Conservation (phyloP, 1,139 yeast genomes). For the Taiozyma sp. region DNA sequence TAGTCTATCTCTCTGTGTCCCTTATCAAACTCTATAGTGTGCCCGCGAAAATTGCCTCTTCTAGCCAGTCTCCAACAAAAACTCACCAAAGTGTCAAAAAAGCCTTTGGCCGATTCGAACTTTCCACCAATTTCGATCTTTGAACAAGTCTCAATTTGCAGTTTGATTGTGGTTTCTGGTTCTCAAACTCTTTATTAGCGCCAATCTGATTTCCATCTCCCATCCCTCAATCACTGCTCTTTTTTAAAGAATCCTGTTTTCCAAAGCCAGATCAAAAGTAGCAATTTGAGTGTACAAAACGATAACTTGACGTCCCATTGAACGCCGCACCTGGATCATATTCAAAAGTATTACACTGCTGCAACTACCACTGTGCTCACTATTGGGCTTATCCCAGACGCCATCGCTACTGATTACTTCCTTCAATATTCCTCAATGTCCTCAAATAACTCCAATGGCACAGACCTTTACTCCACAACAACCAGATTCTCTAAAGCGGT, state of each 20-base stretch:
- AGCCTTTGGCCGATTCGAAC: background rate
- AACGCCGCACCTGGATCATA: background rate
- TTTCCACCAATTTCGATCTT: background rate
- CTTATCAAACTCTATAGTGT: too few species aligned
- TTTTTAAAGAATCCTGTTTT: too few species aligned
- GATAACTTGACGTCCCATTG: background rate
- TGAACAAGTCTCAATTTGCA: background rate
- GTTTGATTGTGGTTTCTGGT: background rate
- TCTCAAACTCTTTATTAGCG: background rate
- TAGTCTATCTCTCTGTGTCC: too few species aligned
- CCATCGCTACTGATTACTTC: background rate
- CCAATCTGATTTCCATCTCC: too few species aligned
- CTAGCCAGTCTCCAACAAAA: background rate
- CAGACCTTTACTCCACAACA: slow-evolving; percentile 24
- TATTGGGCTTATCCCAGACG: background rate
- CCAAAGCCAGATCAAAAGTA: background rate
- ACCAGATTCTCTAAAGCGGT: slow-evolving; percentile 33
- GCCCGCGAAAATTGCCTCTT: too few species aligned
- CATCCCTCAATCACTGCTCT: too few species aligned
- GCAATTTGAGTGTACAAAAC: background rate
- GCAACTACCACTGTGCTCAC: background rate
- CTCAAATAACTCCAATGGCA: slow-evolving; percentile 9
- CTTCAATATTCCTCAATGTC: background rate
- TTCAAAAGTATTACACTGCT: too few species aligned
- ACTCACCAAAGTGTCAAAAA: background rate